Evolutionary conservation across 2,329 filamentous ascomycete genomes (phyloP), one percentile per base, ranked within the genome.

Genomic region (Ophioceras dolichostomum): DNA sequence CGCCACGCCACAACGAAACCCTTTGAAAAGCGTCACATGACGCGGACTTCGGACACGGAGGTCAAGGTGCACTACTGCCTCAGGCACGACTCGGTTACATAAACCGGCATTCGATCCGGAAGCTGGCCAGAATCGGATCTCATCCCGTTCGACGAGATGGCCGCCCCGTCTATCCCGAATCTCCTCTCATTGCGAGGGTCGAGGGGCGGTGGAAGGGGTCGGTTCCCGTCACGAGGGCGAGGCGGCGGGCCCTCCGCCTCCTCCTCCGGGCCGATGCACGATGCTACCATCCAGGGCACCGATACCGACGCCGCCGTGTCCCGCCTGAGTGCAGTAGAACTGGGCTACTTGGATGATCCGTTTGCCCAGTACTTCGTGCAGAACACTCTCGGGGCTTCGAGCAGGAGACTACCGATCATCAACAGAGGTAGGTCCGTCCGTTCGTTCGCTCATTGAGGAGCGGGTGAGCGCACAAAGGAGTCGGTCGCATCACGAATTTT

Each of bases 281-380:
- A 96, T 58, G 66, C 70, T 41, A 73, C 81, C 29, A 79, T 98
- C 40, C 89, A 94, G 57, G 77, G 79, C 44, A 98, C 91, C 3
- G 91, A 98, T 59, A 79, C 79, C 42, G 91, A 98, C 63, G 91
- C 91, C 19, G 85, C 85, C 41, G 76, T 86, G 30, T 94, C 87
- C 21, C 76, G 91, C 26, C 64, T 94, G 58, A 96, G 88, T 55
- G 89, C 89, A 10, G 86, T 96, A 13, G 73, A 82, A 39, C 55
- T 86, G 36, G 87, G 86, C 22, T 96, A 96, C 55, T 65, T 98
- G 2, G 62, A 83, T 3, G 91, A 98, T 53, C 73, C 73, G 0
- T 96, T 82, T 60, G 86, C 87, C 2, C 62, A 62, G 37, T 68
- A 68, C 38, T 86, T 95, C 54, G 77, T 82, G 2, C 63, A 70